Conservation (phyloP, 192 early-diverging fungal genomes). For the Coemansia sp. region DNA sequence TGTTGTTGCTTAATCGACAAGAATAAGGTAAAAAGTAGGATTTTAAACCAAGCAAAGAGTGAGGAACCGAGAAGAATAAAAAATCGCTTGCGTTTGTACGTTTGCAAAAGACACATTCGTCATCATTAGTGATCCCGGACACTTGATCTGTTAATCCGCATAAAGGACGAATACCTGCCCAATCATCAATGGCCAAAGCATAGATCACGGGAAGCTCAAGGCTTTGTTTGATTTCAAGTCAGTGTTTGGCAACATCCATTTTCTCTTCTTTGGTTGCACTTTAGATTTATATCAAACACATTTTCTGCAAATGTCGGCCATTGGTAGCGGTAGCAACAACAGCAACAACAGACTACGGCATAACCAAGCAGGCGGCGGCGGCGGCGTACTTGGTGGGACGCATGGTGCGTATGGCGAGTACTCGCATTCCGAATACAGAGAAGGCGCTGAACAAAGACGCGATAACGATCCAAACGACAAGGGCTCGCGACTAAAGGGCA, state of each 20-base stretch:
- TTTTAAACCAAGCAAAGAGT: not conserved
- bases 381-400: not conserved
- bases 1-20: not conserved
- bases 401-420: conserved; percentile 12
- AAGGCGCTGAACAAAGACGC: not conserved
- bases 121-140: not conserved
- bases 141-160: not conserved
- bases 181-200: conserved; percentile 4
- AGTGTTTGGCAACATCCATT: not conserved
- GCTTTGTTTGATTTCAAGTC: too few relatives aligned
- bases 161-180: not conserved
- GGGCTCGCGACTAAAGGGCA: conserved; percentile 43
- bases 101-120: not conserved
- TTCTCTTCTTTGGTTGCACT: not conserved
- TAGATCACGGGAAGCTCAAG: not conserved
- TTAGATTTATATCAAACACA: not conserved
- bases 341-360: conserved; percentile 21
- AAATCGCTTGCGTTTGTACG: not conserved
- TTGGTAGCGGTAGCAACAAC: not conserved
- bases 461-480: conserved; percentile 53
- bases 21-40: not conserved
- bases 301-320: not conserved
- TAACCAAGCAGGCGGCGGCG: conserved; percentile 4
- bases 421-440: conserved; percentile 11
- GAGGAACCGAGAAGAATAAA: not conserved